A percentile compares a stretch with the other conserved stretches of the same genome.
Evolutionary conservation across 2,329 filamentous ascomycete genomes (phyloP).

Genomic region (Aspergillus hiratsukae): DNA sequence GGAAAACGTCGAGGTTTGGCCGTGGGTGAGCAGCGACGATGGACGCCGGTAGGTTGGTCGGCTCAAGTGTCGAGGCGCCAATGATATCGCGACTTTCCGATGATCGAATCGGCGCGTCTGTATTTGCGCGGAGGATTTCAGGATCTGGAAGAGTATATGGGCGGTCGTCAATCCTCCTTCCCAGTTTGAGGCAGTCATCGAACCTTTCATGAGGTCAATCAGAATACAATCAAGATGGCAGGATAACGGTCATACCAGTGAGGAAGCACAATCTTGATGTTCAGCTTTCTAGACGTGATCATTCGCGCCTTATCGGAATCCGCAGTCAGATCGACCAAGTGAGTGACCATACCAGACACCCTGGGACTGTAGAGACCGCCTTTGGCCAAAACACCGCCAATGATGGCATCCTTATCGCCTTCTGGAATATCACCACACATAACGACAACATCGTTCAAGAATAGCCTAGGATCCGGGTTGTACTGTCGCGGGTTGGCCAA

Average conservation of each 20-base stretch:
- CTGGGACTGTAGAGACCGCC: slow-evolving; percentile 75
- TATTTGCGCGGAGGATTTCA: slow-evolving; percentile 64
- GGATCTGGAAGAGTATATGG: slow-evolving; percentile 85
- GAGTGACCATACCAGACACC: slow-evolving; percentile 72
- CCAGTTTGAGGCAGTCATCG: slow-evolving; percentile 90
- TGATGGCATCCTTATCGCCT: slow-evolving; percentile 86
- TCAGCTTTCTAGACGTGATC: slow-evolving; percentile 61
- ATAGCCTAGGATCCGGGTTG: slow-evolving; percentile 84
- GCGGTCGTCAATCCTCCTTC: slow-evolving; percentile 80
- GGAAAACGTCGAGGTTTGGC: slow-evolving; percentile 67
- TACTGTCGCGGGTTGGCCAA: slow-evolving; percentile 75
- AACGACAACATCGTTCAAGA: slow-evolving; percentile 79
- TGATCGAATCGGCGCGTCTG: slow-evolving; percentile 54
- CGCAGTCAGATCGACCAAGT: slow-evolving; percentile 77
- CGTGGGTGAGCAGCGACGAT: slow-evolving; percentile 26
- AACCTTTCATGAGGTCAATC: slow-evolving; percentile 57
- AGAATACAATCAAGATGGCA: slow-evolving; percentile 15
- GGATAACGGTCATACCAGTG: slow-evolving; percentile 62
- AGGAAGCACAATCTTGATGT: slow-evolving; percentile 80
- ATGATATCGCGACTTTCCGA: slow-evolving; percentile 58
- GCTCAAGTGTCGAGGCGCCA: slow-evolving; percentile 59
- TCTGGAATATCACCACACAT: slow-evolving; percentile 79
- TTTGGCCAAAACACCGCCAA: slow-evolving; percentile 81
- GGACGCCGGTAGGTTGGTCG: slow-evolving; percentile 36
- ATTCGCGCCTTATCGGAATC: slow-evolving; percentile 62